Base-by-base conservation (phyloP, 306 rosid genomes). In the Hippophae tibetana region DNA sequence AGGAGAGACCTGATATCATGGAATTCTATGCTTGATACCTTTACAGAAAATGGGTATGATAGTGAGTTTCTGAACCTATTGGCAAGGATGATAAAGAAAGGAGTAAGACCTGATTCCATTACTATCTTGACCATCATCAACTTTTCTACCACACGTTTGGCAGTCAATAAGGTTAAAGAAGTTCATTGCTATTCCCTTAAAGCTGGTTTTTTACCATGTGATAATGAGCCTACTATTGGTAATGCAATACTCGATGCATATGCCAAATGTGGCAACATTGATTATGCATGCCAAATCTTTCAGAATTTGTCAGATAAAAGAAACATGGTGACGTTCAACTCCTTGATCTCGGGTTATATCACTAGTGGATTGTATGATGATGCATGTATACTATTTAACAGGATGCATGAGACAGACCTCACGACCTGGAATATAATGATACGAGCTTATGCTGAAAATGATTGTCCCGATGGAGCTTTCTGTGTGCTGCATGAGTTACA, bases 361-460 rank as follows among this genome's bases (percentile, higher is more conserved):
- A 79, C 72, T 65, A 58, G 74, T 64, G 86, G 90, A 61, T 81
- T 82, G 41, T 81, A 72, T 58, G 69, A 71, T 56, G 84, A 75
- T 63, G 95, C 90, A 68, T 64, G 67, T 54, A 70, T 42, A 48
- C 58, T 84, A 55, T 85, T 87, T 72, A 51, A 78, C 47, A 47
- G 64, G 42, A 85, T 82, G 89, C 64, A 79, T 70, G 81, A 84
- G 61, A 79, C 81, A n/a, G 89, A 87, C 77, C 84, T 87, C 70
- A 87, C 94, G 71, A 81, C 90, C 14, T 90, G 95, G 95, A 90
- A 87, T 81, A 83, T 87, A 31, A 79, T 90, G 97, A 66, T 90
- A 57, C 79, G 82, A 44, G 94, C 74, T 63, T 81, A 84, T 65
- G 94, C 87, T 5, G 87, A 79, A 66, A 90, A 87, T 61, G 86